Evolutionary conservation across 768 basidiomycete species (phyloP).

Genomic region (Rhodotorula babjevae): DNA sequence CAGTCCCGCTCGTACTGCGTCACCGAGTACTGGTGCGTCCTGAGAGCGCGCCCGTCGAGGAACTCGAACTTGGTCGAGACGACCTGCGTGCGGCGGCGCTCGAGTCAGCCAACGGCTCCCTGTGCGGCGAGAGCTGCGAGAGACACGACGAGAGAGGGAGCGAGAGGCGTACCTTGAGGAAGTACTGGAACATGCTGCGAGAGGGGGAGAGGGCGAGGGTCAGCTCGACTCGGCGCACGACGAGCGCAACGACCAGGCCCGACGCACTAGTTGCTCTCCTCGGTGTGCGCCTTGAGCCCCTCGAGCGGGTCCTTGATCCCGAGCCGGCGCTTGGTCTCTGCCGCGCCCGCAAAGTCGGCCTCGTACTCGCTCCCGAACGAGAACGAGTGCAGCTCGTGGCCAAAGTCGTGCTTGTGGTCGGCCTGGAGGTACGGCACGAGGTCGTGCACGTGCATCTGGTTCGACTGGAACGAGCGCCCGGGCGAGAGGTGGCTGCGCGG

Average conservation of each 20-base stretch:
- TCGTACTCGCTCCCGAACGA: slow-evolving; percentile 59
- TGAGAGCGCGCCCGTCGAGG: slow-evolving; percentile 72
- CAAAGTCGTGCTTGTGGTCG: slow-evolving; percentile 85
- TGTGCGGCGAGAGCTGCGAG: no score
- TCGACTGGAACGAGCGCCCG: slow-evolving; percentile 88
- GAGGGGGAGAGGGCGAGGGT: not conserved
- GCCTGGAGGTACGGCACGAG: slow-evolving; percentile 91
- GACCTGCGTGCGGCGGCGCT: slow-evolving; percentile 49
- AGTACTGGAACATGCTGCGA: slow-evolving; percentile 59
- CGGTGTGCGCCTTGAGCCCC: slow-evolving; percentile 56
- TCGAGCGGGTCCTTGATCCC: slow-evolving; percentile 78
- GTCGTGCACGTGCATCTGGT: slow-evolving; percentile 71
- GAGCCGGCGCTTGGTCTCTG: slow-evolving; percentile 56
- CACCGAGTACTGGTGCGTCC: slow-evolving; percentile 89
- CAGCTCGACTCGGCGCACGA: not conserved
- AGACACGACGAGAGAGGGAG: not conserved
- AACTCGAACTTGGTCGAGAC: slow-evolving; percentile 90
- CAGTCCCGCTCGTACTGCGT: slow-evolving; percentile 96
- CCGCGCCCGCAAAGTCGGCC: slow-evolving; percentile 40
- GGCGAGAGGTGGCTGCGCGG: slow-evolving; percentile 94
- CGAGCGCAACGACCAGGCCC: not conserved
- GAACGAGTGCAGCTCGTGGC: slow-evolving; percentile 76
- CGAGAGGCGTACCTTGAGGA: slow-evolving; percentile 62
- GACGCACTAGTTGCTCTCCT: slow-evolving; percentile 63
- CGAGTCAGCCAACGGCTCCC: not conserved